Evolutionary conservation across 371 early-diverging fungal genomes (phyloP), one percentile per base, ranked within the genome.

Genomic region (Nematocida minor): DNA sequence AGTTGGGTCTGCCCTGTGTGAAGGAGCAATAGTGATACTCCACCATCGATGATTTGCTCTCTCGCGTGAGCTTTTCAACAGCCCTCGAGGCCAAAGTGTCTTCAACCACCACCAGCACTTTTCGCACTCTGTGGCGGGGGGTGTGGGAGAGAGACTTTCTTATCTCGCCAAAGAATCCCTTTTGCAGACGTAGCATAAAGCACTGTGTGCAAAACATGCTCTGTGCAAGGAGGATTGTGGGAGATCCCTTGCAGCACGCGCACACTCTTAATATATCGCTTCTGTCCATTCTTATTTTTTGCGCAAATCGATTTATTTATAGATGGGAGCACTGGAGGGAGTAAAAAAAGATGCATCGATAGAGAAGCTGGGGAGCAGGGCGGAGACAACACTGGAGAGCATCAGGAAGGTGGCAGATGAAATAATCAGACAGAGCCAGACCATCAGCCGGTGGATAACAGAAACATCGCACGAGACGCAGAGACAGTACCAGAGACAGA

Each of bases 381-480:
- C 34, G 14, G 69, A 69, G 40, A 64, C 69, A 4, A 34, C 60
- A 51, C 66, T 74, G n/a, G 36, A 47, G 38, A 18, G 29, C 7
- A 64, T 74, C 25, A 74, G 64, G 36, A 38, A 63, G 41, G 49
- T 53, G n/a, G 31, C 66, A 51, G 66, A 74, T 34, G 77, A 66
- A n/a, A 60, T 74, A 36, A 40, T 74, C 2, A 4, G 14, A 32
- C 14, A 64, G 66, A 27, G 38, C 44, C 46, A 49, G 20, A 22
- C 4, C 14, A 42, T 74, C 22, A 18, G 71, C 14, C 46, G 64
- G 32, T 74, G 77, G 77, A 55, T 64, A 22, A 20, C 55, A 41
- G 7, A 44, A 18, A 14, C 66, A 54, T n/a, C 77, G 27, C 66
- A 74, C 32, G 66, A 49, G 36, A 20, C 49, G 31, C 77, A 66